Base-by-base conservation (phyloP, 495 filamentous ascomycete genomes). In the Neurospora sp. region DNA sequence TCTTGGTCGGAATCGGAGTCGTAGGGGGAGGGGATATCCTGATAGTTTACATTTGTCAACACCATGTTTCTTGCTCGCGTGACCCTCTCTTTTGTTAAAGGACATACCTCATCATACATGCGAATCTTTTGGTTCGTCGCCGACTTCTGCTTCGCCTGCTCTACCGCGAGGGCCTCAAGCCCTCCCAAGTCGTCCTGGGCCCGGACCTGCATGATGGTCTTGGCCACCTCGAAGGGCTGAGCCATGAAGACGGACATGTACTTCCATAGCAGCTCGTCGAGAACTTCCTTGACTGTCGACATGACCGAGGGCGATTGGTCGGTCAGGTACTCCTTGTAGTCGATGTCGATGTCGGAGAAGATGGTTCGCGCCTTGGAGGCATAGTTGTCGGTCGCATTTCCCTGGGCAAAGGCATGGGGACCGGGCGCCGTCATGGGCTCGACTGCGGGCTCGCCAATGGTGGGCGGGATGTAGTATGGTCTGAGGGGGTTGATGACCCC, bases 221-320 rank as follows among this genome's bases (percentile, higher is more conserved):
- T 98, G 77, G 95, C 93, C 72, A 97, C 94, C 82, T 98, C 94
- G 80, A 98, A 97, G 28, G 96, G 96, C 80, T 98, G 96, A n/a
- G 92, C 90, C 74, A 96, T 88, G 75, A 97, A 79, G 21, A 96
- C 88, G 74, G 89, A 90, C 39, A 88, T 89, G 81, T 99, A 99
- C 78, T 93, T 94, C 86, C 93, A 92, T 79, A 94, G 75, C 70
- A 94, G 89, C 77, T 93, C 89, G 79, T 97, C 92, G 39, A 96
- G 74, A 38, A 93, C 83, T 69, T 88, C 89, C 74, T 90, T 91
- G 31, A 93, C 82, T 71, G 90, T 89, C 74, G 92, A 90, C 39
- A 91, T 85, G 15, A 90, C 86, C 21, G 91, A 92, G 1, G 93
- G 91, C 10, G 92, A 92, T 11, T 89, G 85, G 39, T 97, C 93